Base-by-base conservation (phyloP, 2,329 filamentous ascomycete species). In the Hymenotorrendiella dingleyae region DNA sequence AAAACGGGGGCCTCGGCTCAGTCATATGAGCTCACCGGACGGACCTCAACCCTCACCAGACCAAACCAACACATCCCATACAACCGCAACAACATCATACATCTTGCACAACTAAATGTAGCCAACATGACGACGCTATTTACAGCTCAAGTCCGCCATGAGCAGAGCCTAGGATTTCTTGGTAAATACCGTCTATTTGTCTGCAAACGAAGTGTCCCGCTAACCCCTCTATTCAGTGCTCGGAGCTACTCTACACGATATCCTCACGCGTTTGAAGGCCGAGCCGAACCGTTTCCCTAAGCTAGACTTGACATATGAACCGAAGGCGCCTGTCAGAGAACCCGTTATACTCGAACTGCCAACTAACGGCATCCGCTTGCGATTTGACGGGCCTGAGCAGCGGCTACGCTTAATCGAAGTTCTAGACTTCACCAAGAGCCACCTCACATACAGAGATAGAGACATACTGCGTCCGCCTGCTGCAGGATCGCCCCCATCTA, bases 311-410 rank as follows among this genome's bases (percentile, higher is more conserved):
- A 74, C 82, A 33, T 94, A 93, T 66, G 88, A 88, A 21, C 74
- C 81, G n/a, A 69, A 77, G 12, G 69, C 80, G 10, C 91, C 93
- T 3, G 74, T 96, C 24, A 73, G 72, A 23, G 78, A 86, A 21
- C 86, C 89, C 0, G 76, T 96, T 14, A 70, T 86, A 32, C 66
- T 97, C 42, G 74, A 73, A 14, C 76, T 98, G 4, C 86, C 90
- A 1, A 75, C 79, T 3, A 98, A 97, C 65, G 93, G 93, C 21
- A 65, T 98, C 22, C 84, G 91, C 10, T 69, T 98, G 40, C 87
- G 87, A 30, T 98, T 98, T 60, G 93, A 98, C 61, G 93, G 90
- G 0, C 82, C 86, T 4, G 90, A 97, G 57, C 93, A 98, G 65
- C 80, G 91, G 26, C 70, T 98, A 30, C 85, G 93, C 3, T 69